phyloP scores from a whole-genome alignment of 345 rosid genomes.

The Ceriops tagal region DNA sequence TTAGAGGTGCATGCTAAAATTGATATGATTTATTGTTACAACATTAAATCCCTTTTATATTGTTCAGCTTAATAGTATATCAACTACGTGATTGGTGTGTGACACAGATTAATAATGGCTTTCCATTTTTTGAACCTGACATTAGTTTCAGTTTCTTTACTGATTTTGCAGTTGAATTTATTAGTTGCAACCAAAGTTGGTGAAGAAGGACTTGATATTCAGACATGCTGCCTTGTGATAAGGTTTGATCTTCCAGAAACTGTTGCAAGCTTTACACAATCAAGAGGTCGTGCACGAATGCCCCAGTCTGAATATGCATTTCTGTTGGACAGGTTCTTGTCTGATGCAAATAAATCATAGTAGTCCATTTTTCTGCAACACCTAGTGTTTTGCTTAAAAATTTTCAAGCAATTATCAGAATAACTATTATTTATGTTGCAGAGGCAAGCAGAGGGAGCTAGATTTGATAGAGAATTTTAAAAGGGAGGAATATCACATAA shows the following conservation, averaged over 20 bases:
- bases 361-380: slow-evolving; percentile 15
- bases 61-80: background rate
- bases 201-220: slow-evolving; percentile 97
- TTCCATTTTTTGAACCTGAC: background rate
- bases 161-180: slow-evolving; percentile 74
- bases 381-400: background rate
- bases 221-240: slow-evolving; percentile 93
- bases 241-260: slow-evolving; percentile 97
- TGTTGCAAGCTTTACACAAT: slow-evolving; percentile 93
- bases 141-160: slow-evolving; percentile 3
- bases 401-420: background rate
- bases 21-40: background rate
- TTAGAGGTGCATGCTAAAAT: background rate
- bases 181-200: slow-evolving; percentile 95
- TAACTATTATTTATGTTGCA: slow-evolving; percentile 39
- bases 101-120: background rate
- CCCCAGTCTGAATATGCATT: slow-evolving; percentile 92
- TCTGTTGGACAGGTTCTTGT: slow-evolving; percentile 74
- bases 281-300: slow-evolving; percentile 98
- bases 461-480: slow-evolving; percentile 57
- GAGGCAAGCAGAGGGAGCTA: slow-evolving; percentile 67
- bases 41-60: background rate
- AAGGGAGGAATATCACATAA: slow-evolving; percentile 61
- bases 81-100: background rate
- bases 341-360: slow-evolving; percentile 10